phyloP scores from a whole-genome alignment of 1,284 basidiomycete species.

The Ustilago tritici region DNA sequence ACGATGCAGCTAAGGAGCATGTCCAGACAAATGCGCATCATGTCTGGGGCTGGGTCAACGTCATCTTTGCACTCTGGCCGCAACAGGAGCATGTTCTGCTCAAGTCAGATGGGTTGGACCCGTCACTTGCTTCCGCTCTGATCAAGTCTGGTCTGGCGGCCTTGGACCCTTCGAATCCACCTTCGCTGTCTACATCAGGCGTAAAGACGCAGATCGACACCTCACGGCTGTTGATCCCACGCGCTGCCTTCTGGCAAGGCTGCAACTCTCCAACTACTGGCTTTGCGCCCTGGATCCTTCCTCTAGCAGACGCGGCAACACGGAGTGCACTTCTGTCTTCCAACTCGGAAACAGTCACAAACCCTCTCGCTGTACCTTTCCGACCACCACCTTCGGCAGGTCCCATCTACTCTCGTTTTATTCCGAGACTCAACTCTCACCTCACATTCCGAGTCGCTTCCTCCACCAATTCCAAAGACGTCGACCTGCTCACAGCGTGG shows the following conservation, averaged over 20 bases:
- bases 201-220: conserved; percentile 23
- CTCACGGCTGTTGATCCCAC: conserved; percentile 36
- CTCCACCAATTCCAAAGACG: conserved; percentile 45
- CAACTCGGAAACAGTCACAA: conserved; percentile 19
- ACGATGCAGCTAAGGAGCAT: neutral
- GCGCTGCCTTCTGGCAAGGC: conserved; percentile 64
- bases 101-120: conserved; percentile 10
- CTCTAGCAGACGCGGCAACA: conserved; percentile 27
- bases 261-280: conserved; percentile 30
- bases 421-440: conserved; percentile 55
- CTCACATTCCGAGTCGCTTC: conserved; percentile 61
- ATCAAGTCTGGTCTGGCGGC: conserved; percentile 38
- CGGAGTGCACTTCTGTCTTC: conserved; percentile 26
- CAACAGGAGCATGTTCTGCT: conserved; percentile 47
- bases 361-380: conserved; percentile 26
- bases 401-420: conserved; percentile 61
- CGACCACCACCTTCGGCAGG: conserved; percentile 21
- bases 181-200: conserved; percentile 1
- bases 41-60: conserved; percentile 51
- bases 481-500: conserved; percentile 61
- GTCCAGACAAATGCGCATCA: conserved; percentile 13
- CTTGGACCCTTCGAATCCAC: conserved; percentile 40
- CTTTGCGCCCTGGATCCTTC: conserved; percentile 47
- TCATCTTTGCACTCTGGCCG: conserved; percentile 57
- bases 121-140: conserved; percentile 17